Evolutionary conservation across 768 basidiomycete genomes (phyloP), one percentile per base, ranked within the genome.

Genomic region (Lentinula edodes): DNA sequence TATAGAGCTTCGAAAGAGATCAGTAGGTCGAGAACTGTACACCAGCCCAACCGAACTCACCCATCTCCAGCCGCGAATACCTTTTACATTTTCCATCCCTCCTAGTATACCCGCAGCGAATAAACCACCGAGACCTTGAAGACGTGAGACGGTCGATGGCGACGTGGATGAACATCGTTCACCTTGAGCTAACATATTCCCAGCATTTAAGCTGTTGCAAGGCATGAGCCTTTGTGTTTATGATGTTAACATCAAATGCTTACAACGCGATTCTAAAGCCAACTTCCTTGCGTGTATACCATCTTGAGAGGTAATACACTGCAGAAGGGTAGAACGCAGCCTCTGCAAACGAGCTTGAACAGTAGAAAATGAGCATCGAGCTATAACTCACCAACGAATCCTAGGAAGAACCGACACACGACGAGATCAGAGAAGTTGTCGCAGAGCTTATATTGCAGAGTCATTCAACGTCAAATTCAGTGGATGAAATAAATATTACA

Each of bases 51-150:
- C 4, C 20, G 43, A 1, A 64, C 23, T 62, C 63, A 46, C 73
- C 72, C 66, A 76, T 64, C 72, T 64, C 80, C 80, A 81, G 0
- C 74, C 77, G 1, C 72, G 66, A 39, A 74, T 63, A 0, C 79
- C 80, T 10, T 71, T 70, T 23, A 66, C 70, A 16, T 76, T 76
- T 46, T 79, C 72, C 75, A 83, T 77, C 4, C 70, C 70, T 28
- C 66, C 67, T 28, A 81, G 72, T 36, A 80, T 77, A 12, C 75
- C 79, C 41, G 78, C 75, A 10, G 78, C 76, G 34, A 82, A 71
- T 15, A 81, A 66, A 5, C 78, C 72, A n/a, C 45, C 45, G 15
- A 58, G 56, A 45, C 41, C 45, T 58, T 6, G 5, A 12, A 20
- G 15, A 39, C 9, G 18, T 56, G 36, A 10, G 4, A 52, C 23